Evolutionary conservation across 2,329 filamentous ascomycete genomes (phyloP), one percentile per base, ranked within the genome.

Genomic region (Penicillium polonicum): DNA sequence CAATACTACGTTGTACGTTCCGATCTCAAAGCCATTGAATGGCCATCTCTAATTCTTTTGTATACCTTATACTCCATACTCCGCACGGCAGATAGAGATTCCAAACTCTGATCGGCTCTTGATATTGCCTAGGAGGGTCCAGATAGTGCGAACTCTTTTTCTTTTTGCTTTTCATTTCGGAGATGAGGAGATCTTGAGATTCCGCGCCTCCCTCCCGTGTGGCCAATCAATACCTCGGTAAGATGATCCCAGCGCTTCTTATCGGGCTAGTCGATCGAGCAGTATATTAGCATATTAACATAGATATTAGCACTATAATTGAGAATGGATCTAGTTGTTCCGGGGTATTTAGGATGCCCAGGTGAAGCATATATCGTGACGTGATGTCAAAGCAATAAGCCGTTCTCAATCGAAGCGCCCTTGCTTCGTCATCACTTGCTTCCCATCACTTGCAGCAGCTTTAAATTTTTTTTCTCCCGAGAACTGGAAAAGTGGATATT

Each of bases 391-490:
- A 55, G 52, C 39, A 56, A 48, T 46, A 36, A 38, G 38, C 52
- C 39, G 56, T 59, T 55, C 33, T 53, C 33, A 54, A 48, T 56
- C 57, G 52, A 41, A 46, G 36, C 38, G 42, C 48, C 36, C 36
- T 33, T 52, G 6, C 29, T 36, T 48, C 21, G 33, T 33, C 38
- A 51, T 52, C 46, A 45, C 54, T 58, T 64, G 56, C 58, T 36
- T 59, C 9, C 49, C 15, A 68, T 67, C 62, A 67, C 65, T 64
- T 67, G 53, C 53, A 56, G 53, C 60, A 68, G 58, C 65, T 69
- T 63, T 62, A 69, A 53, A 62, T 64, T 68, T 72, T 69, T 71
- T 67, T 65, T 72, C 65, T 71, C 67, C 69, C 69, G 70, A 71
- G 66, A 69, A 65, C 55, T 10, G 35, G 23, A 42, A 64, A 50